phyloP scores from a whole-genome alignment of 257 asterid species.

The Orobanche coerulescens region DNA sequence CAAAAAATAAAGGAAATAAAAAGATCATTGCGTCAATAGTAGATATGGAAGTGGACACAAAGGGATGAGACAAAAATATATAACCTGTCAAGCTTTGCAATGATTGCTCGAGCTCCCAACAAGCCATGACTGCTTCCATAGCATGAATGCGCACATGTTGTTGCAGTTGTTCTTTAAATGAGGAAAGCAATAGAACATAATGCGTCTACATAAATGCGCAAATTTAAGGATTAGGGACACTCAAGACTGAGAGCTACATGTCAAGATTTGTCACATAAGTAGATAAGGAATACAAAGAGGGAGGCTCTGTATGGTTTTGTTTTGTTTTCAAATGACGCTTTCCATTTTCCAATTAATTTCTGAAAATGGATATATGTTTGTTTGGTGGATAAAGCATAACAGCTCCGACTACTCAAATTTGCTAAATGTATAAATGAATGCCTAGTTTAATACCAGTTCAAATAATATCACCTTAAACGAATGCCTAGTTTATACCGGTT shows the following conservation, averaged over 20 bases:
- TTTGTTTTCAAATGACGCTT: too few relatives aligned
- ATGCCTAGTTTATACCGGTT: constrained; percentile 4
- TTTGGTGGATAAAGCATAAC: too few relatives aligned
- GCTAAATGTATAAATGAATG: too few relatives aligned
- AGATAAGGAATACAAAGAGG: too few relatives aligned
- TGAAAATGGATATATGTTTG: too few relatives aligned
- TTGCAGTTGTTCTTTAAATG: constrained; percentile 96
- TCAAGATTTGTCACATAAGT: too few relatives aligned
- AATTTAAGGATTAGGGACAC: constrained; percentile 8
- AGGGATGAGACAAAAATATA: background rate
- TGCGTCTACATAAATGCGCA: constrained; percentile 54
- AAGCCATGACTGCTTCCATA: constrained; percentile 99
- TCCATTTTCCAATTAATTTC: too few relatives aligned
- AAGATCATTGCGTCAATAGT: background rate
- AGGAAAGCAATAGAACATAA: constrained; percentile 83
- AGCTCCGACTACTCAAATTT: too few relatives aligned
- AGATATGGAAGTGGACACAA: background rate
- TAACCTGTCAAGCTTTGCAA: constrained; percentile 93
- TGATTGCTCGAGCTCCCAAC: constrained; percentile 99
- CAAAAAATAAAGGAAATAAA: too few relatives aligned
- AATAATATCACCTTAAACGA: background rate
- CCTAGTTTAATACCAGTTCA: background rate
- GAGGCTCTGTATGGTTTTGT: too few relatives aligned
- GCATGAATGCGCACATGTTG: constrained; percentile 99
- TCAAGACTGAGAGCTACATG: background rate